Evolutionary conservation across 208 protist genomes (phyloP).

Genomic region (Jaenimonas drosophilae): DNA sequence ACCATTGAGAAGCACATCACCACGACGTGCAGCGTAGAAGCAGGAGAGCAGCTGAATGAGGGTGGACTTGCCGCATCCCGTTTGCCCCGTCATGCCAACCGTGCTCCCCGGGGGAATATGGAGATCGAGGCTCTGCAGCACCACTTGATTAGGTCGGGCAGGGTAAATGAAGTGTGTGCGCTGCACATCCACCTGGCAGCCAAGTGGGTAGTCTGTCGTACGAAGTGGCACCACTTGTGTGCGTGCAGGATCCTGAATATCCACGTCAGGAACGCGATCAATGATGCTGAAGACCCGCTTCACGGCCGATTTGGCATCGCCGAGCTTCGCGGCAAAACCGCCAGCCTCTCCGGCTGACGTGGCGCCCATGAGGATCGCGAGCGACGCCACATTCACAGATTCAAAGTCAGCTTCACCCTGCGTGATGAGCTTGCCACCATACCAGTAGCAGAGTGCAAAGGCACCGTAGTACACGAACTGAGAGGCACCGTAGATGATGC

Average conservation of each 20-base stretch:
- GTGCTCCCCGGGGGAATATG: conserved; percentile 24
- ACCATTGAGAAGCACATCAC: conserved; percentile 49
- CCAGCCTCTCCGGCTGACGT: conserved; percentile 51
- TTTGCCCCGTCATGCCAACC: conserved; percentile 70
- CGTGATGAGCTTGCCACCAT: conserved; percentile 58
- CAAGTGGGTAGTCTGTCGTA: conserved; percentile 16
- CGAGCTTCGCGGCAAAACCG: conserved; percentile 47
- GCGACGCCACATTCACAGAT: conserved; percentile 28
- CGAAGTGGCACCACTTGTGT: not conserved
- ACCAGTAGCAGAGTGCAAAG: conserved; percentile 70
- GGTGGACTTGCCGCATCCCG: conserved; percentile 79
- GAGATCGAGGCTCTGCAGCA: conserved; percentile 31
- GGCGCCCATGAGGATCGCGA: conserved; percentile 53
- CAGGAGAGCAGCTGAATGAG: conserved; percentile 73
- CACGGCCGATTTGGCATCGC: conserved; percentile 26
- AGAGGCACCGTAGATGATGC: conserved; percentile 29
- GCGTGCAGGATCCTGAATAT: conserved; percentile 9
- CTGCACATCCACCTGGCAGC: conserved; percentile 38
- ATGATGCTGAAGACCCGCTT: conserved; percentile 70
- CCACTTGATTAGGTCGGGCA: conserved; percentile 35
- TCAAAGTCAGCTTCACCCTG: conserved; percentile 53
- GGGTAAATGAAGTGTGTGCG: conserved; percentile 57
- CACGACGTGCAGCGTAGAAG: conserved; percentile 60
- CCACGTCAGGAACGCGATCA: conserved; percentile 58
- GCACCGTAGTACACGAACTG: conserved; percentile 53